These are phyloP conservation scores for Apophysomyces variabilis DNA, from an alignment of 371 early-diverging fungal species.

Conservation along the genomic window DNA sequence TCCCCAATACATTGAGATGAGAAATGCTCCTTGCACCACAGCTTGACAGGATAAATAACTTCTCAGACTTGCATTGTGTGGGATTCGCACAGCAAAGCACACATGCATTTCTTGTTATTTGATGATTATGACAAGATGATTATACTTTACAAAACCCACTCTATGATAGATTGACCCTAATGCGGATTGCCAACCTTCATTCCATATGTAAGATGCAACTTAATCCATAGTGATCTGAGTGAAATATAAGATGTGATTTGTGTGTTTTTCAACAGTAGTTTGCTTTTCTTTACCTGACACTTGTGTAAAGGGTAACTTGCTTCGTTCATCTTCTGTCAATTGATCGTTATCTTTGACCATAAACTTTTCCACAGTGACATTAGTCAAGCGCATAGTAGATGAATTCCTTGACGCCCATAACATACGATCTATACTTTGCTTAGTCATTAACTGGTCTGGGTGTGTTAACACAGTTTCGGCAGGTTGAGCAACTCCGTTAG, in stretches of 20 bases:
- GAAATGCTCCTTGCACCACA: too few relatives aligned
- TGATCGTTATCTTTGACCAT: constrained; percentile 39
- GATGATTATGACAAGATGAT: too few relatives aligned
- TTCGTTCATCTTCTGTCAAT: constrained; percentile 17
- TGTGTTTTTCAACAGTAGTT: background rate
- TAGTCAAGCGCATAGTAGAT: background rate
- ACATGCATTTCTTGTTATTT: too few relatives aligned
- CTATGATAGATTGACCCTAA: too few relatives aligned
- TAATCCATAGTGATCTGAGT: constrained; percentile 29
- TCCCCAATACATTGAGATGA: too few relatives aligned
- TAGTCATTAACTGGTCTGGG: constrained; percentile 51
- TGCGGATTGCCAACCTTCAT: too few relatives aligned
- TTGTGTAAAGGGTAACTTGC: constrained; percentile 21
- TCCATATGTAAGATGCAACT: constrained; percentile 11
- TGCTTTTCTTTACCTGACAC: constrained; percentile 25
- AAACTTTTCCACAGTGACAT: constrained; percentile 38
- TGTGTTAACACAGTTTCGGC: constrained; percentile 68
- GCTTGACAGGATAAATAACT: too few relatives aligned
- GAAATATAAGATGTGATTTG: background rate
- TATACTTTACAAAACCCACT: too few relatives aligned
- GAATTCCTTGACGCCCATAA: constrained; percentile 41
- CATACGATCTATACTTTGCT: constrained; percentile 75
- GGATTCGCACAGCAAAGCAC: too few relatives aligned
- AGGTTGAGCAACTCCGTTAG: constrained; percentile 46
- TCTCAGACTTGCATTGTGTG: too few relatives aligned